These are phyloP conservation scores for Edaphochlamys debaryana DNA, from an alignment of 139 green algal species.

Conservation along the genomic window DNA sequence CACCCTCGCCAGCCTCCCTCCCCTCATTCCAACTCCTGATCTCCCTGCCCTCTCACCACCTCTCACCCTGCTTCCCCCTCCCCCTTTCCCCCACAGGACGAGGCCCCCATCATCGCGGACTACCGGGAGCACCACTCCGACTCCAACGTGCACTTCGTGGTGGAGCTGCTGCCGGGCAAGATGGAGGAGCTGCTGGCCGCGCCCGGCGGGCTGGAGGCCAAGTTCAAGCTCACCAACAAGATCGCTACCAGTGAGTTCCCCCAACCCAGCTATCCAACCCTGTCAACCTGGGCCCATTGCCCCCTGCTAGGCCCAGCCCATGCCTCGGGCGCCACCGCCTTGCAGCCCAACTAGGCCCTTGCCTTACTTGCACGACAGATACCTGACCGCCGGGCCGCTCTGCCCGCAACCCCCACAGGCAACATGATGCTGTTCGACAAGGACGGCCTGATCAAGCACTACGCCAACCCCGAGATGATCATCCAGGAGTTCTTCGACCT, in stretches of 20 bases:
- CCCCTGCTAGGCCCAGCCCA: too few relatives aligned
- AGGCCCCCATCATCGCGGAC: slow-evolving; percentile 74
- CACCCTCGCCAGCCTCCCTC: too few relatives aligned
- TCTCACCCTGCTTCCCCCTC: too few relatives aligned
- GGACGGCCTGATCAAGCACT: slow-evolving; percentile 92
- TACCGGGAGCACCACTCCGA: slow-evolving; percentile 96
- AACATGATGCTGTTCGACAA: slow-evolving; percentile 99
- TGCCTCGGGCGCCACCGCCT: too few relatives aligned
- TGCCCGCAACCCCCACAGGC: slow-evolving; percentile 52
- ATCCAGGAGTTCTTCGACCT: slow-evolving; percentile 93
- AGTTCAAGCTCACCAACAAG: slow-evolving; percentile 94
- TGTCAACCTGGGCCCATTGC: too few relatives aligned
- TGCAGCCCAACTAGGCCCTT: too few relatives aligned
- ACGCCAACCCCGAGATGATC: slow-evolving; percentile 88
- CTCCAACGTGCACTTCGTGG: slow-evolving; percentile 88
- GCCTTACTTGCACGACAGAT: too few relatives aligned
- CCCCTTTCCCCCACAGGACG: background rate
- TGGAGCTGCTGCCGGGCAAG: slow-evolving; percentile 78
- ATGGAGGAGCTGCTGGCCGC: slow-evolving; percentile 18
- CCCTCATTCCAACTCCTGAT: background rate
- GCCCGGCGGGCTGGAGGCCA: slow-evolving; percentile 55
- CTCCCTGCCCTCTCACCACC: too few relatives aligned
- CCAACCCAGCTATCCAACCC: too few relatives aligned
- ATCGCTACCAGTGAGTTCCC: slow-evolving; percentile 77
- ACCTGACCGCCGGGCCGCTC: too few relatives aligned